Percentiles rank a stretch among this genome's conserved stretches.
phyloP scores from a whole-genome alignment of 2,329 filamentous ascomycete genomes.

The Colletotrichum zoysiae region DNA sequence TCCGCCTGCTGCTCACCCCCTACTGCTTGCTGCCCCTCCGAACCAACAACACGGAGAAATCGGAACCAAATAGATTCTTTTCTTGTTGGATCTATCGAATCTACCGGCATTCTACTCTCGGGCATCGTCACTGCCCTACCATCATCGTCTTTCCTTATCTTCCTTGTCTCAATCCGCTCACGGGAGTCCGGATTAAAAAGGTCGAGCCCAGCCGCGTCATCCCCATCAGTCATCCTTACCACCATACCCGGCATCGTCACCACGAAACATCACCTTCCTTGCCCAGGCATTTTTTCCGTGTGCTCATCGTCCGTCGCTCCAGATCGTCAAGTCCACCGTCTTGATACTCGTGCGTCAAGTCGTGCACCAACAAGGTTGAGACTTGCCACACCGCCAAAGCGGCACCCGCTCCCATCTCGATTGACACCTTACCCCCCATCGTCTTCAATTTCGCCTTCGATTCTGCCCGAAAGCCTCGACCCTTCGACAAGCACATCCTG shows the following conservation, averaged over 20 bases:
- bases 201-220: constrained; percentile 22
- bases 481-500: constrained; percentile 26
- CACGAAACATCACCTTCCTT: constrained; percentile 2
- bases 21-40: constrained; percentile 7
- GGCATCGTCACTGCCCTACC: constrained; percentile 17
- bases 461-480: constrained; percentile 40
- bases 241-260: not conserved
- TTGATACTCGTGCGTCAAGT: not conserved
- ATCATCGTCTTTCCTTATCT: not conserved
- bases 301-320: not conserved
- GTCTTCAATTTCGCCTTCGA: constrained; percentile 34
- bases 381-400: not conserved
- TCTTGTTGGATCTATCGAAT: constrained; percentile 28
- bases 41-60: constrained; percentile 2
- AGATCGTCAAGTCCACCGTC: not conserved
- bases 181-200: constrained; percentile 30
- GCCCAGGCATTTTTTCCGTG: not conserved
- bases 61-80: constrained; percentile 10
- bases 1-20: not conserved
- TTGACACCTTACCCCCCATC: constrained; percentile 7
- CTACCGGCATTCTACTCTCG: not conserved
- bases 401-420: not conserved
- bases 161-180: not conserved
- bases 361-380: not conserved
- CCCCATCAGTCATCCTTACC: not conserved